A percentile compares a stretch with the other conserved stretches of the same genome.
phyloP scores from a whole-genome alignment of 305 asterid species.

The Ilex paraguariensis region DNA sequence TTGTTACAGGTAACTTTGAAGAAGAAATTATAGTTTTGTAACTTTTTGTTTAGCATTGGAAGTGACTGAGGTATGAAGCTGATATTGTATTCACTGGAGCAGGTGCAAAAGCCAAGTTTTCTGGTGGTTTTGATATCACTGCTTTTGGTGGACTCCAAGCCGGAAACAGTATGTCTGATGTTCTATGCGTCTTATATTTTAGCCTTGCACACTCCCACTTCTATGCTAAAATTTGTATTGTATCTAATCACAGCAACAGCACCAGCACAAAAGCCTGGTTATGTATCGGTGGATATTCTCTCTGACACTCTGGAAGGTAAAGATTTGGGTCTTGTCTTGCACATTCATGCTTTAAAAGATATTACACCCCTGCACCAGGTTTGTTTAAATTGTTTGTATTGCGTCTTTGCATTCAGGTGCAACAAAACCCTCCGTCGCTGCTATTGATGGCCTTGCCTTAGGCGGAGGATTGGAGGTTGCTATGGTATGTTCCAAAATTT shows the following conservation, averaged over 20 bases:
- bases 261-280: conserved; percentile 84
- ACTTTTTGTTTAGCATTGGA: conserved; percentile 4
- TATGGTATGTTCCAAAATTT: conserved; percentile 51
- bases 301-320: conserved; percentile 80
- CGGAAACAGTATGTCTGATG: conserved; percentile 48
- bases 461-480: conserved; percentile 99
- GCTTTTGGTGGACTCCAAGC: conserved; percentile 75
- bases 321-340: conserved; percentile 10
- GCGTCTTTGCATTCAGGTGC: conserved; percentile 51
- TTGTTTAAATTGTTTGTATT: conserved; percentile 3
- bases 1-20: conserved; percentile 56
- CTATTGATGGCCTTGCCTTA: conserved; percentile 96
- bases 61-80: conserved; percentile 7
- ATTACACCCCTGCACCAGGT: too few species aligned
- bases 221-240: conserved; percentile 20
- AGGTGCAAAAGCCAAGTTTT: conserved; percentile 93
- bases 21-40: not conserved
- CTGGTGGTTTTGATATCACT: conserved; percentile 90
- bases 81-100: conserved; percentile 21
- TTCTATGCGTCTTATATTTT: conserved; percentile 9
- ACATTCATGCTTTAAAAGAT: not conserved
- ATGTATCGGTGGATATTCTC: conserved; percentile 80
- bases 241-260: conserved; percentile 53
- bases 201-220: conserved; percentile 10
- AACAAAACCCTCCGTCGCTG: conserved; percentile 93